Evolutionary conservation across 78 protist species (phyloP).

Genomic region (Paratrimastix pyriformis): DNA sequence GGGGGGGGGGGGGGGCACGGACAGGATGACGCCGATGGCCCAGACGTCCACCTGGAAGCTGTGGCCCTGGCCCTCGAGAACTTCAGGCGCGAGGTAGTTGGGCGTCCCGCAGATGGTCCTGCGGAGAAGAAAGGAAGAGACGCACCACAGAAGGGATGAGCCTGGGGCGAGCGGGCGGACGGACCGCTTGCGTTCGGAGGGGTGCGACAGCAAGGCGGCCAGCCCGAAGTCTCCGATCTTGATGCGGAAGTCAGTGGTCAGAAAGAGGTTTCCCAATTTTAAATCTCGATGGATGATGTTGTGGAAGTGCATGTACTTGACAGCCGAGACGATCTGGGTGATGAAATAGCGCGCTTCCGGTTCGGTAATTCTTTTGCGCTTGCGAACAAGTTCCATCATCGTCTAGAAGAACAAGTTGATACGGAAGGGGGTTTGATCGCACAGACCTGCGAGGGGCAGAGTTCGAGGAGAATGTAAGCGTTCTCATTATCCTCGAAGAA

Average conservation of each 20-base stretch:
- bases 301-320: constrained; percentile 44
- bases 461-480: constrained; percentile 84
- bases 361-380: constrained; percentile 47
- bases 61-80: constrained; percentile 38
- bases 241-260: constrained; percentile 48
- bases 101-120: constrained; percentile 97
- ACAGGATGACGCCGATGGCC: constrained; percentile 14
- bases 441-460: constrained; percentile 61
- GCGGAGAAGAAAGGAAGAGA: no score
- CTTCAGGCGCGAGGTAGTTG: constrained; percentile 97
- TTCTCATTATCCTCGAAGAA: constrained; percentile 73
- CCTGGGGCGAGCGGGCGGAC: constrained; percentile 29
- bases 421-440: not conserved
- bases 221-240: constrained; percentile 96
- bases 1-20: no score
- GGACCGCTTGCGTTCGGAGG: constrained; percentile 70
- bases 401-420: constrained; percentile 25
- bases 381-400: constrained; percentile 63
- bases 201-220: constrained; percentile 61
- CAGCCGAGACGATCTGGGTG: constrained; percentile 42
- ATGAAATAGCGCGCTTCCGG: constrained; percentile 51
- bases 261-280: constrained; percentile 81
- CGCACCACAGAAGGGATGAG: no score
- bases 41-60: constrained; percentile 5
- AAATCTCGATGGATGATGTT: constrained; percentile 71